A percentile compares a stretch with the other conserved stretches of the same genome.
Evolutionary conservation across 164 flowering plant species (phyloP).

Genomic region (Vitis labrusca): DNA sequence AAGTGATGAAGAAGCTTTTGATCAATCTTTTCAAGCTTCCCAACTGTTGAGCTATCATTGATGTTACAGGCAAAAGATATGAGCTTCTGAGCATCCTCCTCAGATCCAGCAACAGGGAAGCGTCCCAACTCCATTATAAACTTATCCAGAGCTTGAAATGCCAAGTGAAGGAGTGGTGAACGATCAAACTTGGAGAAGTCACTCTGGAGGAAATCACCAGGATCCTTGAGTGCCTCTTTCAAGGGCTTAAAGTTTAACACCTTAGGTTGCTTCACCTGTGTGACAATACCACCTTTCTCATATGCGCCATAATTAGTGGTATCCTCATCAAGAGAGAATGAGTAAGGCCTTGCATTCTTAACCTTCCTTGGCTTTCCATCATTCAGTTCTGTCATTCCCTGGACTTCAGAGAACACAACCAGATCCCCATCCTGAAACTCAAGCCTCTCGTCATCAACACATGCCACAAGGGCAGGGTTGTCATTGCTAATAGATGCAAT

Average conservation of each 20-base stretch:
- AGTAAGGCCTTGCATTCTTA: constrained; percentile 68
- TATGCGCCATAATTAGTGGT: constrained; percentile 66
- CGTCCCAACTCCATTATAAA: constrained; percentile 56
- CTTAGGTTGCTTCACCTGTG: constrained; percentile 87
- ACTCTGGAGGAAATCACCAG: constrained; percentile 82
- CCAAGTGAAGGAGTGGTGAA: constrained; percentile 78
- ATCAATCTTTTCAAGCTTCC: constrained; percentile 53
- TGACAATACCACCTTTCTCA: constrained; percentile 82
- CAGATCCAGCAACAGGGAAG: constrained; percentile 78
- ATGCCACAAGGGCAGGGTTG: constrained; percentile 72
- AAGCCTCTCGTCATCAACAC: constrained; percentile 86
- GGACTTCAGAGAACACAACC: constrained; percentile 84
- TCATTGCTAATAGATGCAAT: constrained; percentile 89
- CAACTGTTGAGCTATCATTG: constrained; percentile 57
- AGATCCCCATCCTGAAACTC: constrained; percentile 93
- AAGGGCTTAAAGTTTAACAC: constrained; percentile 69
- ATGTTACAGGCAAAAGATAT: constrained; percentile 41
- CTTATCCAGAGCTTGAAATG: constrained; percentile 82
- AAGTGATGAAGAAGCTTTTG: constrained; percentile 62
- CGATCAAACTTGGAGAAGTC: constrained; percentile 87
- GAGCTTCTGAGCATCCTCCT: constrained; percentile 78
- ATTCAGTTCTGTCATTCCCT: constrained; percentile 81
- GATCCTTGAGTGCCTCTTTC: constrained; percentile 65
- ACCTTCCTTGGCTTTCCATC: constrained; percentile 83
- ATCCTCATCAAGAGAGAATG: constrained; percentile 79